Evolutionary conservation across 345 rosid species (phyloP).

Genomic region (Sapria himalayana): DNA sequence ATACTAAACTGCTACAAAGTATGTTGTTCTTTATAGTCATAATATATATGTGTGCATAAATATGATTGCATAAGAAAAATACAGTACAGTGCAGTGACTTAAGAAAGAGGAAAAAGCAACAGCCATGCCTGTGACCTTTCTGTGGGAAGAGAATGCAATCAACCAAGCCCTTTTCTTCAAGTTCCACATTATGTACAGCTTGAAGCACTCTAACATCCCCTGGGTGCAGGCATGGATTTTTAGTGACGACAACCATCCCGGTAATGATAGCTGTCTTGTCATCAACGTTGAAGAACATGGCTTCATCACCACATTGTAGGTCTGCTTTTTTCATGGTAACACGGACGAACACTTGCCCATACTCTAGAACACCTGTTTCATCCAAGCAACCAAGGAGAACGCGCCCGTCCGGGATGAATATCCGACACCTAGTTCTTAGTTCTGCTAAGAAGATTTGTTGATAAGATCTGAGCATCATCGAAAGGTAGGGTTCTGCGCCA

Average conservation of each 20-base stretch:
- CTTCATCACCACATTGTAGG: slow-evolving; percentile 25
- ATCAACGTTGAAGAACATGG: slow-evolving; percentile 34
- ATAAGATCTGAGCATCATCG: slow-evolving; percentile 75
- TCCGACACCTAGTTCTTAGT: slow-evolving; percentile 46
- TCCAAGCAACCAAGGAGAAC: slow-evolving; percentile 78
- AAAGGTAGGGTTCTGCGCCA: slow-evolving; percentile 49
- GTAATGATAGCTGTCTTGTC: slow-evolving; percentile 36
- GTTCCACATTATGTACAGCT: slow-evolving; percentile 37
- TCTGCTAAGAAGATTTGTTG: slow-evolving; percentile 44
- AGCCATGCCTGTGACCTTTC: slow-evolving; percentile 51
- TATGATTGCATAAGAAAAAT: too few species aligned
- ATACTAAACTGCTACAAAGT: too few species aligned
- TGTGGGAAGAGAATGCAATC: slow-evolving; percentile 79
- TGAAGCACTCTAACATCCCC: slow-evolving; percentile 84
- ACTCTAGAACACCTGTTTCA: slow-evolving; percentile 47
- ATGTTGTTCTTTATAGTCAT: too few species aligned
- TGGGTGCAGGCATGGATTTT: slow-evolving; percentile 92
- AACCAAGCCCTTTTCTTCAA: slow-evolving; percentile 43
- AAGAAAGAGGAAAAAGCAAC: too few species aligned
- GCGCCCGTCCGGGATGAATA: slow-evolving; percentile 69
- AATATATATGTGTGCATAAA: too few species aligned
- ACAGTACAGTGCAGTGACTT: too few species aligned
- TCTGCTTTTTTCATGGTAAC: slow-evolving; percentile 51
- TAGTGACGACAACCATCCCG: slow-evolving; percentile 73
- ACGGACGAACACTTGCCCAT: slow-evolving; percentile 70